These are phyloP conservation scores for Anastatica hierochuntica DNA, from an alignment of 345 rosid genomes.

Conservation along the genomic window DNA sequence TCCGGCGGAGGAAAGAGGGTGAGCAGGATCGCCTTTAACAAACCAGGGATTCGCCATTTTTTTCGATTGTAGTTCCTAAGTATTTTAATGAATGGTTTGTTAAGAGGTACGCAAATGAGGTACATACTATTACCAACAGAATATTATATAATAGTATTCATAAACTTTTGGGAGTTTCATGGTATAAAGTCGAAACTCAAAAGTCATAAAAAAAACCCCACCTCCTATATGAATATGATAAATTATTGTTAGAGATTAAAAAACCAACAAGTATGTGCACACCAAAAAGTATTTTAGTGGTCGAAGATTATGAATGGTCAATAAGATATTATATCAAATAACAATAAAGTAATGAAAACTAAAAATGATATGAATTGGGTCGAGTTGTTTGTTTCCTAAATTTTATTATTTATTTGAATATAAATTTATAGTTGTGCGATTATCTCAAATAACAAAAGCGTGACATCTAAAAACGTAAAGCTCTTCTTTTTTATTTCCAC, in stretches of 20 bases:
- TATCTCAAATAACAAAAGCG: constrained; percentile 27
- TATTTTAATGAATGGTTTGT: too few relatives aligned
- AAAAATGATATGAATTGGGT: constrained; percentile 17
- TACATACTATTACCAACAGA: too few relatives aligned
- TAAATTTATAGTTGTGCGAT: constrained; percentile 14
- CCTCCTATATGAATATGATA: too few relatives aligned
- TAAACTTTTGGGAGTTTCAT: neutral
- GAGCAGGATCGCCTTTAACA: too few relatives aligned
- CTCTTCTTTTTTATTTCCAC: constrained; percentile 17
- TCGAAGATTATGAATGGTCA: neutral
- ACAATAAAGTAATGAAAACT: neutral
- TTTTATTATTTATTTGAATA: neutral
- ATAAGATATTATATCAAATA: neutral
- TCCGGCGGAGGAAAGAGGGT: too few relatives aligned
- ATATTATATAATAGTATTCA: too few relatives aligned
- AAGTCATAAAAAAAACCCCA: neutral
- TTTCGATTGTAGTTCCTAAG: too few relatives aligned
- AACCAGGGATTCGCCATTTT: too few relatives aligned
- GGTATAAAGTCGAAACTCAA: neutral
- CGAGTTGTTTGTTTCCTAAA: constrained; percentile 20
- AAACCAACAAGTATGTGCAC: neutral
- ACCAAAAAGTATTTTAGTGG: neutral
- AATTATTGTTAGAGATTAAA: too few relatives aligned
- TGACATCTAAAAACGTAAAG: constrained; percentile 28
- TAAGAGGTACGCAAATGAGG: too few relatives aligned